Conservation (phyloP, 2,329 filamentous ascomycete genomes). For the Fusarium kyushuense region DNA sequence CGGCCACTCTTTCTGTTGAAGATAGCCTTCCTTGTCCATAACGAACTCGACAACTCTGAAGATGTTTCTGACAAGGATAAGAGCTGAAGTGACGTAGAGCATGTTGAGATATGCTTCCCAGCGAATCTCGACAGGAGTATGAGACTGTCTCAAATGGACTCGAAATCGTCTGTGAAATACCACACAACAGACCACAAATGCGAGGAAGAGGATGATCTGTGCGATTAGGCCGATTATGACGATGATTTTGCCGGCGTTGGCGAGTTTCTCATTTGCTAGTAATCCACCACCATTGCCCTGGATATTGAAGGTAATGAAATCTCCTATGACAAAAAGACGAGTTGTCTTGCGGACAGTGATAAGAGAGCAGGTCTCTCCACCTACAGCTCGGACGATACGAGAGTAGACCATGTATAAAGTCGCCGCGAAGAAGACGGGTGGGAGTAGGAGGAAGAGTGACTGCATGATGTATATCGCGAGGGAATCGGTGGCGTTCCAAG, state of each 20-base stretch:
- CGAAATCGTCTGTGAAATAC: slow-evolving; percentile 16
- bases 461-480: slow-evolving; percentile 33
- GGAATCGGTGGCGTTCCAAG: slow-evolving; percentile 20
- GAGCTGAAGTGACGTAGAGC: slow-evolving; percentile 17
- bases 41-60: slow-evolving; percentile 33
- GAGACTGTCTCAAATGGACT: accelerated
- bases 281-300: slow-evolving; percentile 24
- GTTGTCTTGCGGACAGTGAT: slow-evolving; percentile 29
- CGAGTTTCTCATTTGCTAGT: background rate
- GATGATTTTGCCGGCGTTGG: slow-evolving; percentile 10
- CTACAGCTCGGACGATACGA: slow-evolving; percentile 5
- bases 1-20: slow-evolving; percentile 38
- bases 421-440: slow-evolving; percentile 34
- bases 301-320: slow-evolving; percentile 29
- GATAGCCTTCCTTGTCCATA: slow-evolving; percentile 24
- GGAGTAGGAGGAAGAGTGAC: slow-evolving; percentile 25
- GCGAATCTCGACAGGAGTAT: background rate
- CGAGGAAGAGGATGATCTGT: slow-evolving; percentile 10
- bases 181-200: slow-evolving; percentile 16
- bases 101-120: slow-evolving; percentile 27
- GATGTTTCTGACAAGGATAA: slow-evolving; percentile 16
- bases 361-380: slow-evolving; percentile 2
- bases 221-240: slow-evolving; percentile 10
- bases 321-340: slow-evolving; percentile 22
- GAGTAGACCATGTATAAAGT: slow-evolving; percentile 38